phyloP scores from a whole-genome alignment of 306 rosid species.

The Malus fusca region DNA sequence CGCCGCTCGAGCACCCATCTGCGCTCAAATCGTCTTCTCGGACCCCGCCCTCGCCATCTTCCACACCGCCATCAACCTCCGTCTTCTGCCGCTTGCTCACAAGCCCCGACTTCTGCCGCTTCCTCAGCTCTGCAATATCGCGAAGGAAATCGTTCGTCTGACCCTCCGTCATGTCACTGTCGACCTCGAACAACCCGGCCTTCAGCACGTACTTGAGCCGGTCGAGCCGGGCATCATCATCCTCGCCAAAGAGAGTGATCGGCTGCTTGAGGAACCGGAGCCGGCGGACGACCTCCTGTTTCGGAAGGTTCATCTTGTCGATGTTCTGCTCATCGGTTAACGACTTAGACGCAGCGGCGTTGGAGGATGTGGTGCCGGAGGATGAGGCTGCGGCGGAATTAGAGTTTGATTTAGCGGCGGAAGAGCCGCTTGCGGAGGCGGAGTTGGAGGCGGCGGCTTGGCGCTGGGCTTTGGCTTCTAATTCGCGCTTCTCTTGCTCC shows the following conservation, averaged over 20 bases:
- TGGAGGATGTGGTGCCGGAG: constrained; percentile 23
- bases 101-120: constrained; percentile 94
- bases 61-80: constrained; percentile 58
- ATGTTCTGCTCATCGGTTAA: constrained; percentile 67
- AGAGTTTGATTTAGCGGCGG: constrained; percentile 17
- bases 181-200: constrained; percentile 81
- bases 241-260: constrained; percentile 87
- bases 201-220: constrained; percentile 78
- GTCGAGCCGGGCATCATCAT: constrained; percentile 75
- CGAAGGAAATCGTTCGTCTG: constrained; percentile 93
- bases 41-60: constrained; percentile 73
- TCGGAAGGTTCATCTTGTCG: constrained; percentile 77
- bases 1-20: constrained; percentile 68
- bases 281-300: constrained; percentile 79
- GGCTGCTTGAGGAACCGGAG: constrained; percentile 91
- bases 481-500: constrained; percentile 79
- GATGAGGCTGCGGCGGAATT: constrained; percentile 24
- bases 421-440: not conserved
- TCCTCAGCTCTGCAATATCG: constrained; percentile 86
- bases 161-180: constrained; percentile 93
- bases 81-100: constrained; percentile 62
- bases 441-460: constrained; percentile 30
- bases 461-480: constrained; percentile 77
- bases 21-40: constrained; percentile 70
- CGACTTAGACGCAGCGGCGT: constrained; percentile 39